Conservation (phyloP, 495 filamentous ascomycete species). For the Bathelium albidoporum region DNA sequence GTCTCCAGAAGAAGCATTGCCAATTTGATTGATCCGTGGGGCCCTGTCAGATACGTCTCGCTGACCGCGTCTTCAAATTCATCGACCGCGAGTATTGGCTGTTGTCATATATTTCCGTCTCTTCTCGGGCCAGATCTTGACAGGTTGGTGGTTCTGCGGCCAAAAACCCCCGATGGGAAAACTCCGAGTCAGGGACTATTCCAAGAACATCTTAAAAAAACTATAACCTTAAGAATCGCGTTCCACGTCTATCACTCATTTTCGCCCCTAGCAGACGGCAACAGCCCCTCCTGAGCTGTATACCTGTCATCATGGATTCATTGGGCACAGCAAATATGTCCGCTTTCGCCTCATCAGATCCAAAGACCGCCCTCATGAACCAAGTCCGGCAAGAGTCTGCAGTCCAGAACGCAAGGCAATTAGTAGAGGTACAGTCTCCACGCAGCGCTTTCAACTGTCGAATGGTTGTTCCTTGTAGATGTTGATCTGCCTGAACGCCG, state of each 20-base stretch:
- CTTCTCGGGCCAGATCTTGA: constrained; percentile 9
- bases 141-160: neutral
- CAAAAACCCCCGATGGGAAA: neutral
- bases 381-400: constrained; percentile 66
- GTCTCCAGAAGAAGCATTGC: neutral
- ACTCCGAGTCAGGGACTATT: neutral
- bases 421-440: constrained; percentile 55
- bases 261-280: no score
- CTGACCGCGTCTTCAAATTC: neutral
- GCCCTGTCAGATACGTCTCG: no score
- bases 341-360: constrained; percentile 8
- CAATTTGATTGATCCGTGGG: no score
- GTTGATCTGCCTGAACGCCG: neutral
- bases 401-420: constrained; percentile 58
- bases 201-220: no score
- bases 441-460: neutral
- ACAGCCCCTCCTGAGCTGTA: no score
- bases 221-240: neutral
- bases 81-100: neutral
- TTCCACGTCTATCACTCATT: neutral
- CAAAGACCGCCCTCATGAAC: constrained; percentile 42
- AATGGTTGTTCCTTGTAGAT: no score
- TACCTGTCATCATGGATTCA: constrained; percentile 5
- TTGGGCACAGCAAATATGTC: constrained; percentile 4
- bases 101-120: neutral